Evolutionary conservation across 306 rosid species (phyloP), one percentile per base, ranked within the genome.

Genomic region (Canavalia ensiformis): DNA sequence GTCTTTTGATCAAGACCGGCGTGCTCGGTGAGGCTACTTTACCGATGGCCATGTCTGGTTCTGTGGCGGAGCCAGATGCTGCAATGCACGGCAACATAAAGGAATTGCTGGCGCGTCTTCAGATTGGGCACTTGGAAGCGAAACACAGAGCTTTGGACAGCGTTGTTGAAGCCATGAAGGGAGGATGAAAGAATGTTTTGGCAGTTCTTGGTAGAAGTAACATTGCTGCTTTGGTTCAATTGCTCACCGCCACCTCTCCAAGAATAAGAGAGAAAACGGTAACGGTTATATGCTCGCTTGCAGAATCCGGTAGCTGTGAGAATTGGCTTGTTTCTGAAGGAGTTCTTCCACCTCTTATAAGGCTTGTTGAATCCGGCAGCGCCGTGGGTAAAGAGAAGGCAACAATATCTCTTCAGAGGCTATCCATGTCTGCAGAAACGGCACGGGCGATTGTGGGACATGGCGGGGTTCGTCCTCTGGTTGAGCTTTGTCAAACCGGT

Each of bases 1-100:
- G 91, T 29, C 94, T 93, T 58, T 80, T 95, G 88, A 88, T 95
- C 87, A 95, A 91, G 89, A 91, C 99, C 2, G 99, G 98, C 66
- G 91, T 93, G 80, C 99, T 95, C 1, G 97, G 98, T 12, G 99
- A 93, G 87, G 92, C 95, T 78, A 86, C 90, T 50, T 64, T 85
- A 69, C 88, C 96, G 0, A 9, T 82, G 58, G 60, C 89, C 0
- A 50, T 82, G 75, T 54, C 83, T 2, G 60, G 89, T 68, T 84
- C 88, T 65, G 88, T 85, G 30, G 80, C 81, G 9, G 91, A 90
- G 66, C 63, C 91, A 1, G 92, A 89, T 69, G 84, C 55, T 63
- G 84, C 86, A 31, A 72, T 51, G 6, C 76, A 85, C 60, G 75
- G 81, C 70, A 89, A 79, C 58, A 77, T 93, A 42, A 86, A 89